These are phyloP conservation scores for Aspergillus biplanus DNA, from an alignment of 495 filamentous ascomycete genomes.

Conservation along the genomic window DNA sequence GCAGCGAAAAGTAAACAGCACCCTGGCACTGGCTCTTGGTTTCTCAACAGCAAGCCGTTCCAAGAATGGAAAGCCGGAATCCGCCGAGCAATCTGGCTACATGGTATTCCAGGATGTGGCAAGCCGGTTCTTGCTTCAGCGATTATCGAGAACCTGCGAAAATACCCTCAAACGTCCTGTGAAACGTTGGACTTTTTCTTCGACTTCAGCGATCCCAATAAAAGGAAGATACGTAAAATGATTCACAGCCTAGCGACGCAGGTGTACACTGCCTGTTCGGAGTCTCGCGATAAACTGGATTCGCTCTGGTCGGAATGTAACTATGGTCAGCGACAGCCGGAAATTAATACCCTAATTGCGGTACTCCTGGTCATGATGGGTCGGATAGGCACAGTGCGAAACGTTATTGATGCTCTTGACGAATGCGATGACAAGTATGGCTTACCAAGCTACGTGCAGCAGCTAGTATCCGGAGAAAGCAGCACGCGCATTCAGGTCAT, in stretches of 20 bases:
- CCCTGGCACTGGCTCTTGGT: conserved; percentile 33
- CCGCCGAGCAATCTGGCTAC: conserved; percentile 34
- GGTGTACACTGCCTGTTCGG: conserved; percentile 19
- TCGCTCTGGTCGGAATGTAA: conserved; percentile 20
- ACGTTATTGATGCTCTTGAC: conserved; percentile 40
- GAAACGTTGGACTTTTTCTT: conserved; percentile 38
- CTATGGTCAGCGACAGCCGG: conserved; percentile 17
- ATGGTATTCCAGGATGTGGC: conserved; percentile 43
- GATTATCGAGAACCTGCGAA: conserved; percentile 31
- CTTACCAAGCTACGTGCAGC: conserved; percentile 18
- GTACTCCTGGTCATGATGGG: conserved; percentile 16
- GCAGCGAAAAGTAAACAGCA: conserved; percentile 13
- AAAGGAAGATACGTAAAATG: conserved; percentile 24
- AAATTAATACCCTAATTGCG: conserved; percentile 11
- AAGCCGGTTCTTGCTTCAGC: conserved; percentile 40
- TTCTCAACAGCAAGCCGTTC: conserved; percentile 29
- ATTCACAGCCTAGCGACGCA: conserved; percentile 34
- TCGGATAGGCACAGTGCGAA: conserved; percentile 21
- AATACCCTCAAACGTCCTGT: conserved; percentile 15
- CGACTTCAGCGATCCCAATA: conserved; percentile 33
- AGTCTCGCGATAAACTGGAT: conserved; percentile 14
- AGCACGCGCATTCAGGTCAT: conserved; percentile 20
- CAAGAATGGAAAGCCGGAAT: conserved; percentile 25
- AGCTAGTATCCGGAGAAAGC: too few relatives aligned
- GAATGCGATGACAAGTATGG: conserved; percentile 28